A percentile compares a stretch with the other conserved stretches of the same genome.
These are phyloP conservation scores for Saccharomycopsis hybrid DNA, from an alignment of 1,139 yeast species.

Conservation along the genomic window DNA sequence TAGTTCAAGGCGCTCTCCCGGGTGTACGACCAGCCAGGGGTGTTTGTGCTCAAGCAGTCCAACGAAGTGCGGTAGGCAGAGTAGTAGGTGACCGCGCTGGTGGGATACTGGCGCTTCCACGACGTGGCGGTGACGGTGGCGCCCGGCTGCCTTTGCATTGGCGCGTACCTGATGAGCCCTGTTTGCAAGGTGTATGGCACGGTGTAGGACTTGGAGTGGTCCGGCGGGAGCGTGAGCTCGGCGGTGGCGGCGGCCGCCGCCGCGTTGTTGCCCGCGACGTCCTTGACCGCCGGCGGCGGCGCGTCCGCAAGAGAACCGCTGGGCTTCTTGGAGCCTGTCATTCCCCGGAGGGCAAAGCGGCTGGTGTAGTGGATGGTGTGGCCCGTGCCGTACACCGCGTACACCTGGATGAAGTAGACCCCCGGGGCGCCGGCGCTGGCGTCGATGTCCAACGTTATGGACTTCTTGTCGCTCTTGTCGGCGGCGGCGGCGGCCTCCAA, in stretches of 20 bases:
- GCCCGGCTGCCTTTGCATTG: slow-evolving; percentile 87
- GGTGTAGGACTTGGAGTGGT: slow-evolving; percentile 31
- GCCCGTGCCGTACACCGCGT: slow-evolving; percentile 37
- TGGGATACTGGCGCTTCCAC: slow-evolving; percentile 57
- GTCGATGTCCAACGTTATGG: slow-evolving; percentile 38
- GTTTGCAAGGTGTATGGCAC: slow-evolving; percentile 72
- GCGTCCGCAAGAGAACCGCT: slow-evolving; percentile 34
- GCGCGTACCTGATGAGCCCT: slow-evolving; percentile 71
- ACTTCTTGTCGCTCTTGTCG: slow-evolving; percentile 26
- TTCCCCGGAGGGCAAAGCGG: slow-evolving; percentile 58
- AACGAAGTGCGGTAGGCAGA: slow-evolving; percentile 39
- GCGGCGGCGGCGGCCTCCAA: slow-evolving; percentile 30
- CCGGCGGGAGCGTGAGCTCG: slow-evolving; percentile 29
- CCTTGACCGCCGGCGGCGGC: slow-evolving; percentile 34
- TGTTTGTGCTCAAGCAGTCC: slow-evolving; percentile 51
- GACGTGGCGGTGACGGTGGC: slow-evolving; percentile 56
- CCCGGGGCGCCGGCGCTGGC: slow-evolving; percentile 54
- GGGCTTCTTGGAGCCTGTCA: slow-evolving; percentile 53
- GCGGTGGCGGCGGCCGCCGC: slow-evolving; percentile 30
- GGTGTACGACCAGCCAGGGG: slow-evolving; percentile 80
- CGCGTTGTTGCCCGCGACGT: slow-evolving; percentile 35
- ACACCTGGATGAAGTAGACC: slow-evolving; percentile 62
- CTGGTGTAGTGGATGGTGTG: slow-evolving; percentile 62
- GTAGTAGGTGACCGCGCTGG: slow-evolving; percentile 60
- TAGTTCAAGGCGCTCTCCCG: slow-evolving; percentile 54